Percentiles rank a stretch among this genome's conserved stretches.
Conservation (phyloP, 2,329 filamentous ascomycete genomes). For the Ascochyta viciae-villosae region DNA sequence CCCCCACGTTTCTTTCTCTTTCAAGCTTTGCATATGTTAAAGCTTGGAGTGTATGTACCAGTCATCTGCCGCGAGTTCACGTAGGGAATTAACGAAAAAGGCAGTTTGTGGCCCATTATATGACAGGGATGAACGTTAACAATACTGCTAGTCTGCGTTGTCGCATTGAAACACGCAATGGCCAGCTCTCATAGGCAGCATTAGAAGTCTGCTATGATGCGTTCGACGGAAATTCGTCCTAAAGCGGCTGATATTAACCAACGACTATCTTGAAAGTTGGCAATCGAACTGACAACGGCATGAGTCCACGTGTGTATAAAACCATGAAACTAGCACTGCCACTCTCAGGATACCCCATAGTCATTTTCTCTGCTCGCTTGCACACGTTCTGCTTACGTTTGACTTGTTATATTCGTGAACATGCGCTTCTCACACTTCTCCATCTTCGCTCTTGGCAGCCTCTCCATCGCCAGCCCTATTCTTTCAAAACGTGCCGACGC, state of each 20-base stretch:
- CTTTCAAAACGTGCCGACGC: slow-evolving; percentile 19
- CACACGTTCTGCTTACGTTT: too few relatives aligned
- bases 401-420: background rate
- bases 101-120: background rate
- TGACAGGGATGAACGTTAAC: slow-evolving; percentile 2
- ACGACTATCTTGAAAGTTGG: background rate
- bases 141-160: slow-evolving; percentile 1
- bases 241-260: background rate
- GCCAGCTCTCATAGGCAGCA: background rate
- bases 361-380: too few relatives aligned
- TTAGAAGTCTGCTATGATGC: background rate
- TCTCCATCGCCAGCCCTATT: slow-evolving; percentile 26
- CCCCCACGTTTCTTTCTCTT: too few relatives aligned
- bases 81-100: background rate
- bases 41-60: too few relatives aligned
- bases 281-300: too few relatives aligned
- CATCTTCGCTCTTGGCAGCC: slow-evolving; percentile 20
- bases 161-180: background rate
- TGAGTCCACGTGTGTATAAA: background rate
- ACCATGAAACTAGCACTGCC: too few relatives aligned
- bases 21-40: too few relatives aligned
- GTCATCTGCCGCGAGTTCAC: too few relatives aligned
- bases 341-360: too few relatives aligned
- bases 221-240: background rate
- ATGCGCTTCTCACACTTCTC: slow-evolving; percentile 27